Percentiles rank a stretch among this genome's conserved stretches.
Evolutionary conservation across 805 yeast genomes (phyloP).

Genomic region (Yarrowia porcina): DNA sequence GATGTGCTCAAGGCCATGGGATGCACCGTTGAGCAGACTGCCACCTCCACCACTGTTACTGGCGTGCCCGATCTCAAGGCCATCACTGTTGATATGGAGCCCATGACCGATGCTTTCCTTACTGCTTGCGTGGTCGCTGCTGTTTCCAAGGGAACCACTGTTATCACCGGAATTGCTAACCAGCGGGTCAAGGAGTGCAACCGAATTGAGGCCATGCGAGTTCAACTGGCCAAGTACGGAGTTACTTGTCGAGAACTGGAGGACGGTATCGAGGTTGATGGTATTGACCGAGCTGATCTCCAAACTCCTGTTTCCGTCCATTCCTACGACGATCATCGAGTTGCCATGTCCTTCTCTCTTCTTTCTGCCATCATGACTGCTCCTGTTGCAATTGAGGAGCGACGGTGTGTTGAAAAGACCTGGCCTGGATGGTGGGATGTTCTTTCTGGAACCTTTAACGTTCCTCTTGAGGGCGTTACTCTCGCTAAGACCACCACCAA

Average conservation of each 20-base stretch:
- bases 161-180: constrained; percentile 93
- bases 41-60: constrained; percentile 81
- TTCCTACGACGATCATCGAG: constrained; percentile 94
- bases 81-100: constrained; percentile 91
- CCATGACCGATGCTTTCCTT: constrained; percentile 98
- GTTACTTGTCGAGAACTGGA: constrained; percentile 79
- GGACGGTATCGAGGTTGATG: constrained; percentile 88
- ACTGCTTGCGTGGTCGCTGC: constrained; percentile 98
- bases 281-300: constrained; percentile 48
- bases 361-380: constrained; percentile 66
- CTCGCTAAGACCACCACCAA: constrained; percentile 34
- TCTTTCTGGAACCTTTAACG: constrained; percentile 64
- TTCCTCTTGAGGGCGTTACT: constrained; percentile 57
- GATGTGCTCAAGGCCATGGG: constrained; percentile 96
- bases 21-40: constrained; percentile 78
- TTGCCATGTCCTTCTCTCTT: constrained; percentile 94
- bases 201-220: constrained; percentile 91
- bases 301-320: constrained; percentile 64
- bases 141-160: constrained; percentile 67
- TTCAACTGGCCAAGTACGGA: constrained; percentile 85
- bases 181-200: constrained; percentile 98
- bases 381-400: constrained; percentile 73
- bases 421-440: constrained; percentile 99
- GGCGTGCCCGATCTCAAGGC: constrained; percentile 65
- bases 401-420: constrained; percentile 92